Conservation (phyloP, 495 filamentous ascomycete species). For the Friedmanniomyces simplex region DNA sequence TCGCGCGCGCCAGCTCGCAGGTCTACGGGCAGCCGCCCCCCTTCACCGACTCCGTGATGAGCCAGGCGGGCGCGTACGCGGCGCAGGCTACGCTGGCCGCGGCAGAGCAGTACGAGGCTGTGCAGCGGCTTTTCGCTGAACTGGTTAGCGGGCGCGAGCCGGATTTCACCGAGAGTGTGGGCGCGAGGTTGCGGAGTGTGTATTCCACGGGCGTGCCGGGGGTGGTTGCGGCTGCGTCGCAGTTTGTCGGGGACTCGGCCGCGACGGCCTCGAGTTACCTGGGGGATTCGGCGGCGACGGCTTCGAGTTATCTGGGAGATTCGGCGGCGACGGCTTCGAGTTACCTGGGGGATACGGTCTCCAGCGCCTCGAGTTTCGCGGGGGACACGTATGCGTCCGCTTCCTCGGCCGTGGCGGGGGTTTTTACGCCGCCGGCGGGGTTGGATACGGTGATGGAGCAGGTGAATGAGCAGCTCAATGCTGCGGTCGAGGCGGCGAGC, state of each 20-base stretch:
- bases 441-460: constrained; percentile 49
- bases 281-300: constrained; percentile 23
- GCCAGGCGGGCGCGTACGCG: constrained; percentile 29
- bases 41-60: constrained; percentile 42
- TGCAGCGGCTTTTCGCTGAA: constrained; percentile 65
- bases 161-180: constrained; percentile 69
- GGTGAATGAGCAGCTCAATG: constrained; percentile 46
- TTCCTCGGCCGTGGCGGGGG: constrained; percentile 40
- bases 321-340: constrained; percentile 33
- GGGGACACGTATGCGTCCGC: constrained; percentile 49
- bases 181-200: constrained; percentile 57
- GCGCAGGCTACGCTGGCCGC: constrained; percentile 44
- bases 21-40: constrained; percentile 66
- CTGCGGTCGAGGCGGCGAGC: constrained; percentile 51
- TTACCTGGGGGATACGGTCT: background rate
- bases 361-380: constrained; percentile 35
- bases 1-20: constrained; percentile 57
- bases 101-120: constrained; percentile 52
- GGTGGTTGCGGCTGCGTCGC: constrained; percentile 27
- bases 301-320: constrained; percentile 24
- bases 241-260: constrained; percentile 47
- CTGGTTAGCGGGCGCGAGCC: constrained; percentile 69
- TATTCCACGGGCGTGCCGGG: constrained; percentile 48
- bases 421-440: constrained; percentile 47
- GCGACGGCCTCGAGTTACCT: constrained; percentile 42